Evolutionary conservation across 1,284 basidiomycete genomes (phyloP).

Genomic region (Tremellales sp.): DNA sequence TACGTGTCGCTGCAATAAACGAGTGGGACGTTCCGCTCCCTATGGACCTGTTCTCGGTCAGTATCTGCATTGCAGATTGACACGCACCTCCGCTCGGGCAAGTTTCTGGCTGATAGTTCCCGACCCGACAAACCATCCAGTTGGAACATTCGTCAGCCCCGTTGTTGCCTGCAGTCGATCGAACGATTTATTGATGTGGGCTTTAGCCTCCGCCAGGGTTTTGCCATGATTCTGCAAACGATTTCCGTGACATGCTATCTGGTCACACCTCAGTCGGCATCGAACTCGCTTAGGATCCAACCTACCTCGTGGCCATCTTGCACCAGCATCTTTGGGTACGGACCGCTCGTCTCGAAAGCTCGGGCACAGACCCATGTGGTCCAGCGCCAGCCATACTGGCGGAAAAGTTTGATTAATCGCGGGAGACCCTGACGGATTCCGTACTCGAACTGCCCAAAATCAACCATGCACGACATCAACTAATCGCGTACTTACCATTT

Average conservation of each 20-base stretch:
- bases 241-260: slow-evolving; percentile 44
- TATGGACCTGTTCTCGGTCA: slow-evolving; percentile 16
- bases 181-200: slow-evolving; percentile 39
- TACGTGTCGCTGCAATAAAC: slow-evolving; percentile 29
- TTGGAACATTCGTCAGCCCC: slow-evolving; percentile 27
- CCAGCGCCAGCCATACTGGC: slow-evolving; percentile 32
- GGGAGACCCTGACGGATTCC: slow-evolving; percentile 46
- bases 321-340: slow-evolving; percentile 39
- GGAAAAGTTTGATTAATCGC: slow-evolving; percentile 44
- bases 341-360: slow-evolving; percentile 42
- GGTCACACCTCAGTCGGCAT: background rate
- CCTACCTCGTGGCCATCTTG: slow-evolving; percentile 44
- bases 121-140: slow-evolving; percentile 45
- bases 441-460: slow-evolving; percentile 38
- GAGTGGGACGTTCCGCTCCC: slow-evolving; percentile 24
- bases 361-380: slow-evolving; percentile 47
- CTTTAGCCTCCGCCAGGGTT: slow-evolving; percentile 37
- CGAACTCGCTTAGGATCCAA: background rate
- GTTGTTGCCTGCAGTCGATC: slow-evolving; percentile 34
- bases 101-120: slow-evolving; percentile 19
- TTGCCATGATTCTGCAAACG: slow-evolving; percentile 43
- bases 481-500: slow-evolving; percentile 14
- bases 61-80: background rate
- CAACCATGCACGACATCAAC: slow-evolving; percentile 2
- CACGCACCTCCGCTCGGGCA: slow-evolving; percentile 15